These are phyloP conservation scores for Alloascoidea africana DNA, from an alignment of 805 yeast species.

Conservation along the genomic window DNA sequence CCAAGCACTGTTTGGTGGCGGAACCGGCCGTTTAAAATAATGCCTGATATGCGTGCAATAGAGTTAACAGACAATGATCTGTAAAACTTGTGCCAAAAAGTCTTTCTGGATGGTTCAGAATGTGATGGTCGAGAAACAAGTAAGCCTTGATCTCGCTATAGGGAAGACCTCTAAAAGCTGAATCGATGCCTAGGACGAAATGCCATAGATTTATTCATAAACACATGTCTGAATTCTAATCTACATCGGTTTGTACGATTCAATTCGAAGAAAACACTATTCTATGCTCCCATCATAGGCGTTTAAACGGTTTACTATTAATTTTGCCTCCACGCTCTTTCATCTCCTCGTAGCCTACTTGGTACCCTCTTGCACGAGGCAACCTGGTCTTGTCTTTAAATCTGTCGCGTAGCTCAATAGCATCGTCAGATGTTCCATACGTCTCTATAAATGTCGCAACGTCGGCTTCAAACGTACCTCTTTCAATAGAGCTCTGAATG, in stretches of 20 bases:
- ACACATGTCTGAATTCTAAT: too few species aligned
- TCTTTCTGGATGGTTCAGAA: too few species aligned
- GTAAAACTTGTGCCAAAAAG: too few species aligned
- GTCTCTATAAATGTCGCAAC: conserved; percentile 7
- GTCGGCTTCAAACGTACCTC: conserved; percentile 15
- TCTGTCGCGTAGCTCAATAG: conserved; percentile 6
- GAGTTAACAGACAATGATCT: too few species aligned
- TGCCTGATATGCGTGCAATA: conserved; percentile 65
- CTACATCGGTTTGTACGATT: too few species aligned
- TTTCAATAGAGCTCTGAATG: conserved; percentile 14
- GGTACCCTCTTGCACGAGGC: conserved; percentile 11
- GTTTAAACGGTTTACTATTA: background rate
- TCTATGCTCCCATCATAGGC: background rate
- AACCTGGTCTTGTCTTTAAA: conserved; percentile 6
- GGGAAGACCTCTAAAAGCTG: too few species aligned
- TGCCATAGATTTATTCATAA: too few species aligned
- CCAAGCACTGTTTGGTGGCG: conserved; percentile 60
- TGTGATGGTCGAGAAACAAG: too few species aligned
- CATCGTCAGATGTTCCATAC: conserved; percentile 9
- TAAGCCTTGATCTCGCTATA: too few species aligned
- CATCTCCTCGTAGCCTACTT: conserved; percentile 7
- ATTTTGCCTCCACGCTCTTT: conserved; percentile 4
- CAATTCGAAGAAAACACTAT: too few species aligned
- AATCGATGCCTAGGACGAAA: too few species aligned
- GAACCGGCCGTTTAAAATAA: conserved; percentile 58